Evolutionary conservation across 805 yeast genomes (phyloP), one percentile per base, ranked within the genome.

Genomic region (Candida yuanshanica): DNA sequence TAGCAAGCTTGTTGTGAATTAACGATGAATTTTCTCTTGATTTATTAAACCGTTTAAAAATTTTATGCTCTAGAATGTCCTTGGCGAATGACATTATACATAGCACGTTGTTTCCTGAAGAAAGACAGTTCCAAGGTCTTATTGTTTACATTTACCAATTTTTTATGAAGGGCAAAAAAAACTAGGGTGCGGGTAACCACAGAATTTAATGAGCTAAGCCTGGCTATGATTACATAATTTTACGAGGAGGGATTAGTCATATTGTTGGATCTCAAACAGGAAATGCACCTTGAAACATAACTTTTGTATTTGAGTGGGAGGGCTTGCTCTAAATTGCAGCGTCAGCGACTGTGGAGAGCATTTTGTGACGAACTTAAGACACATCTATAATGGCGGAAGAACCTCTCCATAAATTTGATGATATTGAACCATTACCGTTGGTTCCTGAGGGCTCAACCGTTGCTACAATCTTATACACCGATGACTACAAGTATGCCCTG

Each of bases 401-500:
- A 4, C 18, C 16, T 4, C 31, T 18, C 4, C 58, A 44, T 48
- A 60, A 57, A 36, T 74, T 62, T 43, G 68, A 63, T 11, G 81
- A 76, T 42, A 52, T 75, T 3, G 52, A 45, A 10, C 76, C 75
- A 1, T 59, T 73, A 26, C 59, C 68, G 3, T 52, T 76, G 23
- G 63, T 59, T 39, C 62, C 64, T n/a, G 69, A 69, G 35, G 66
- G 59, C 26, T 64, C 70, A 16, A 74, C 73, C 46, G 59, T 83
- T 21, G 79, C 90, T 46, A 77, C 72, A 40, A 83, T 84, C 23
- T 55, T 82, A 53, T 93, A 93, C 63, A 69, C 80, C 5, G 83
- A 78, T 5, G 89, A 84, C 42, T 91, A 84, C 64, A 69, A 68
- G 45, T 48, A 58, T n/a, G 67, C 75, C 2, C 74, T 85, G 72